Base-by-base conservation (phyloP, 495 filamentous ascomycete genomes). In the Eremomyces bilateralis region DNA sequence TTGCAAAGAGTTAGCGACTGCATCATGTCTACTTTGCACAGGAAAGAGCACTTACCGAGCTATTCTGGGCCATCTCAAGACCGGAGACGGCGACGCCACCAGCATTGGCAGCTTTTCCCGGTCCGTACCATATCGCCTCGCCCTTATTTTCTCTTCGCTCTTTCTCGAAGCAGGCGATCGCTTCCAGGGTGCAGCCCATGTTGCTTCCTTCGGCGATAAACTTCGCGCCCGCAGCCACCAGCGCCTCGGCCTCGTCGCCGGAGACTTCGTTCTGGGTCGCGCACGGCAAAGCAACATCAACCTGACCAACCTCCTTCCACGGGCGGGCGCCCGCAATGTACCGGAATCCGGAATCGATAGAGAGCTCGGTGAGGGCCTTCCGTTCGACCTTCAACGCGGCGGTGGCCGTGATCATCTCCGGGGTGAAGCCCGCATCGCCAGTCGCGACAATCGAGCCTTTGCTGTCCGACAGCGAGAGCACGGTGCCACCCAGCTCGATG, bases 31-130 rank as follows among this genome's bases (percentile, higher is more conserved):
- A n/a, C n/a, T n/a, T n/a, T n/a, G n/a, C n/a, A n/a, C n/a, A n/a
- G n/a, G n/a, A n/a, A n/a, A n/a, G n/a, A n/a, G n/a, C n/a, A n/a
- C n/a, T n/a, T n/a, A n/a, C n/a, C n/a, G n/a, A n/a, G 38, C 73
- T 81, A 67, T 97, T 97, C 72, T 97, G 88, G 18, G 85, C 84
- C 88, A 97, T 97, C 67, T 97, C 88, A 27, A 97, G 75, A 44
- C 88, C 88, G 16, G 83, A 93, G 13, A 97, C 88, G 27, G 88
- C 88, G 37, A 95, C 88, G 64, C 88, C 88, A 57, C 88, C 88
- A 38, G 80, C 80, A 65, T 97, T 97, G 61, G 88, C 81, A 32
- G 88, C 88, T 68, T 85, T 85, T 50, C 83, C 85, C 36, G 85
- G 88, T 11, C 73, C 88, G 57, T 95, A 97, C 88, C 88, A 97